phyloP scores from a whole-genome alignment of 495 filamentous ascomycete genomes.

The Aspergillus funiculosus region DNA sequence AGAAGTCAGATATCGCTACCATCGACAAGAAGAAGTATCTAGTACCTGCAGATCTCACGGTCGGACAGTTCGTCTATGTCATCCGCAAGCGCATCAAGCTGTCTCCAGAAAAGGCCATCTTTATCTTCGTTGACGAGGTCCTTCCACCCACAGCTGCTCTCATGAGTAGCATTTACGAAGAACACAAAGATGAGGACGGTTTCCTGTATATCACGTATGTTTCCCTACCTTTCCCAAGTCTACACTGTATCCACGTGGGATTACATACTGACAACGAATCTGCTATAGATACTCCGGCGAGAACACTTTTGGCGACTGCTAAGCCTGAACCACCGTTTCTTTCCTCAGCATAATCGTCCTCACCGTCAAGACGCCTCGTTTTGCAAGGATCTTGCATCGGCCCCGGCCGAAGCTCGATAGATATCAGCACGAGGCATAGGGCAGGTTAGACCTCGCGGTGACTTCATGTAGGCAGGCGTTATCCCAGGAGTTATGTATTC shows the following conservation, averaged over 20 bases:
- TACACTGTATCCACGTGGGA: too few species aligned
- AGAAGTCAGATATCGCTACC: constrained; percentile 97
- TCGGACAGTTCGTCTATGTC: constrained; percentile 99
- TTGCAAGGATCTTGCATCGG: constrained; percentile 7
- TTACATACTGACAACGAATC: constrained; percentile 18
- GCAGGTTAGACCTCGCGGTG: constrained; percentile 16
- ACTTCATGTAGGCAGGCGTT: constrained; percentile 24
- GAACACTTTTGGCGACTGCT: constrained; percentile 86
- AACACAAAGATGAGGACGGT: constrained; percentile 76
- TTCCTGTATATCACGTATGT: constrained; percentile 56
- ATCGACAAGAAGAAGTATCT: constrained; percentile 99
- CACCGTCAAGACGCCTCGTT: constrained; percentile 12
- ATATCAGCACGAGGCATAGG: constrained; percentile 11
- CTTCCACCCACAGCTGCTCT: constrained; percentile 93
- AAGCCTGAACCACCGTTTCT: constrained; percentile 20
- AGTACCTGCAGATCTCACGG: constrained; percentile 93
- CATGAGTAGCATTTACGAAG: constrained; percentile 99
- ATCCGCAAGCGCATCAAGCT: constrained; percentile 99
- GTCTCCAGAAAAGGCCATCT: constrained; percentile 99
- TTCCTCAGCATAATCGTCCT: constrained; percentile 14
- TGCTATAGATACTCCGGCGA: constrained; percentile 91
- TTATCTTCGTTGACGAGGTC: constrained; percentile 99
- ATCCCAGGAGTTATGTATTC: constrained; percentile 16
- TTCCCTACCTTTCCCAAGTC: neutral
- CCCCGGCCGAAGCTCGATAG: constrained; percentile 7